Percentiles rank a stretch among this genome's conserved stretches.
These are phyloP conservation scores for Areca catechu DNA, from an alignment of 176 grass and related monocot genomes.

Conservation along the genomic window DNA sequence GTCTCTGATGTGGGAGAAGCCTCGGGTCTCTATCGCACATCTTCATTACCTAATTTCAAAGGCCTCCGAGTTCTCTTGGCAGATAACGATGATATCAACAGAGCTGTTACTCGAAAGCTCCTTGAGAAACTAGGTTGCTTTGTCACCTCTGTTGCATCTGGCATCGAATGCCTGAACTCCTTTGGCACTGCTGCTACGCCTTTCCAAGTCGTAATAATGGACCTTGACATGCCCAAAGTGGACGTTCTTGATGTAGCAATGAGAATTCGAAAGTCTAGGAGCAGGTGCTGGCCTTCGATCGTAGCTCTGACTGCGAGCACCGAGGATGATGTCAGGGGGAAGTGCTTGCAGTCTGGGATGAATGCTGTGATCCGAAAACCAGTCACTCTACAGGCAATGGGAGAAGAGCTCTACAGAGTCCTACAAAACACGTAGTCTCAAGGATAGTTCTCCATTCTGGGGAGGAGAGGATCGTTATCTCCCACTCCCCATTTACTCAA, in stretches of 20 bases:
- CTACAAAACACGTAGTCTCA: slow-evolving; percentile 58
- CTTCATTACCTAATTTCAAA: slow-evolving; percentile 5
- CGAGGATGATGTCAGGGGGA: slow-evolving; percentile 13
- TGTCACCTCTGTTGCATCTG: slow-evolving; percentile 6
- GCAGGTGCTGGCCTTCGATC: too few species aligned
- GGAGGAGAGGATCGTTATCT: too few species aligned
- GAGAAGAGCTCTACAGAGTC: slow-evolving; percentile 83
- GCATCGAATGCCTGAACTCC: not conserved
- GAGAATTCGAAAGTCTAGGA: too few species aligned
- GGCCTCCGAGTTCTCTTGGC: slow-evolving; percentile 16
- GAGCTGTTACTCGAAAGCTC: slow-evolving; percentile 9
- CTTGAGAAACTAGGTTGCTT: slow-evolving; percentile 13
- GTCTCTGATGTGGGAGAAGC: slow-evolving; percentile 23
- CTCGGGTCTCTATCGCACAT: not conserved
- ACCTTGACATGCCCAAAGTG: slow-evolving; percentile 10
- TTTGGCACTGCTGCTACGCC: not conserved
- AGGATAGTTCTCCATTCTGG: too few species aligned
- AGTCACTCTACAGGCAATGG: slow-evolving; percentile 43
- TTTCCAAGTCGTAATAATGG: slow-evolving; percentile 12
- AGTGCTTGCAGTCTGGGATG: slow-evolving; percentile 60
- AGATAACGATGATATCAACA: slow-evolving; percentile 8
- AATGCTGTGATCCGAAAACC: slow-evolving; percentile 83
- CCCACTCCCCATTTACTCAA: too few species aligned
- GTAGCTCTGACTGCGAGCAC: too few species aligned
- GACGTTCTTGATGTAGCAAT: slow-evolving; percentile 1